Percentiles rank a stretch among this genome's conserved stretches.
Conservation (phyloP, 495 filamentous ascomycete genomes). For the Penicillium samsonianum region DNA sequence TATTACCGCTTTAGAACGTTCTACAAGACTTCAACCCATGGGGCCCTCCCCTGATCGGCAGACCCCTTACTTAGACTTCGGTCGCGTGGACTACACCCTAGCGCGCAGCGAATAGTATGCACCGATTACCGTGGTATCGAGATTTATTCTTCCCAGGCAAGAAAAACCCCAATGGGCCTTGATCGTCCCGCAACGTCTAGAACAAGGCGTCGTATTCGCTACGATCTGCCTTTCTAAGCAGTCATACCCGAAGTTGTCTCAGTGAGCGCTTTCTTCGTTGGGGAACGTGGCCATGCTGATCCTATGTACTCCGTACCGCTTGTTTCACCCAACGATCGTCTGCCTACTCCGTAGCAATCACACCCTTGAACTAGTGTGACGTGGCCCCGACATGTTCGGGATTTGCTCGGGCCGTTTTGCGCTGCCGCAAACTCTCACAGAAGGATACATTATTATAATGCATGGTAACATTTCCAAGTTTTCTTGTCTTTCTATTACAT, state of each 20-base stretch:
- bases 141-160: constrained; percentile 5
- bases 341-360: not conserved
- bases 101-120: constrained; percentile 4
- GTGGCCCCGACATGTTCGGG: constrained; percentile 2
- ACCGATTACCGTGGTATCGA: not conserved
- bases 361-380: constrained; percentile 7
- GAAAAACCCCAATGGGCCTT: not conserved
- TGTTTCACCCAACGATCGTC: constrained; percentile 15
- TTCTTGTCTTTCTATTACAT: not conserved
- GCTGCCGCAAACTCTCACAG: not conserved
- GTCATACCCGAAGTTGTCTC: constrained; percentile 5
- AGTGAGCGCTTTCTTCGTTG: not conserved
- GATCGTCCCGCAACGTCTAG: not conserved
- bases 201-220: not conserved
- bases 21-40: not conserved
- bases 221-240: constrained; percentile 6
- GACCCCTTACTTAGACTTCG: constrained; percentile 4
- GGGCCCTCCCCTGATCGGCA: constrained; percentile 17
- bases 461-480: not conserved
- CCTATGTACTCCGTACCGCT: constrained; percentile 7
- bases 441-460: not conserved
- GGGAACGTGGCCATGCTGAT: constrained; percentile 14
- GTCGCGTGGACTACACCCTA: not conserved
- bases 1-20: constrained; percentile 1
- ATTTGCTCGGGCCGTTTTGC: not conserved